A percentile compares a stretch with the other conserved stretches of the same genome.
These are phyloP conservation scores for Ascochyta rabiei DNA, from an alignment of 2,329 filamentous ascomycete species.

Conservation along the genomic window DNA sequence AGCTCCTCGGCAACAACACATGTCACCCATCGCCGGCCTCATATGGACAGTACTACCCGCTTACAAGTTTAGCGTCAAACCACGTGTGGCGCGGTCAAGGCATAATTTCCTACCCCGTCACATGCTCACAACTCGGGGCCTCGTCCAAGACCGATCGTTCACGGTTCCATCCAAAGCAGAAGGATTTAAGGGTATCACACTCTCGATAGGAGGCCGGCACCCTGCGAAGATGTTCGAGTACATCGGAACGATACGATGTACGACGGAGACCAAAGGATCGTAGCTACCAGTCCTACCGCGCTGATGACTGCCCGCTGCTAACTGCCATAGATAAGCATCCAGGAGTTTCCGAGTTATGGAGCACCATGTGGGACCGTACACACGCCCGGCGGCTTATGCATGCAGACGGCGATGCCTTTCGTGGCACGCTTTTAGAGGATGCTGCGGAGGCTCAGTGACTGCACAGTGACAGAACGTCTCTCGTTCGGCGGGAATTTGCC, in stretches of 20 bases:
- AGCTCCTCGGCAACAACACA: neutral
- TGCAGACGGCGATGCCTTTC: neutral
- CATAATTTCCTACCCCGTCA: conserved; percentile 2
- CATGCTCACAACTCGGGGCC: neutral
- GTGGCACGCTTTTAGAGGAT: neutral
- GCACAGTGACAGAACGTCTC: neutral
- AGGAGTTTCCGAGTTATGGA: conserved; percentile 2
- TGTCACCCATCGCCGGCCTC: neutral
- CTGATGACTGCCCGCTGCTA: neutral
- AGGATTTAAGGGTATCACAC: neutral
- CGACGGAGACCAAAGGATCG: neutral
- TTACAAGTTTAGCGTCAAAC: neutral
- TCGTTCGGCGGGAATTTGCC: too few species aligned
- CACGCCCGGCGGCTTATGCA: conserved; percentile 4
- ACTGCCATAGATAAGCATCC: conserved; percentile 15
- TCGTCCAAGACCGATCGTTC: neutral
- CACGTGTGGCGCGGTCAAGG: conserved; percentile 3
- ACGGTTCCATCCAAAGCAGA: neutral
- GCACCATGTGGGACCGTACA: conserved; percentile 7
- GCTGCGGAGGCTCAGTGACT: neutral
- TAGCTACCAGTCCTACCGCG: neutral
- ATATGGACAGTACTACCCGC: neutral
- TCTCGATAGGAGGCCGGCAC: conserved; percentile 5
- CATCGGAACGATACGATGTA: conserved; percentile 2
- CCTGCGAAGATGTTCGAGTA: neutral